Percentiles rank a stretch among this genome's conserved stretches.
These are phyloP conservation scores for Nyctanthes arbortristis DNA, from an alignment of 257 asterid genomes.

Conservation along the genomic window DNA sequence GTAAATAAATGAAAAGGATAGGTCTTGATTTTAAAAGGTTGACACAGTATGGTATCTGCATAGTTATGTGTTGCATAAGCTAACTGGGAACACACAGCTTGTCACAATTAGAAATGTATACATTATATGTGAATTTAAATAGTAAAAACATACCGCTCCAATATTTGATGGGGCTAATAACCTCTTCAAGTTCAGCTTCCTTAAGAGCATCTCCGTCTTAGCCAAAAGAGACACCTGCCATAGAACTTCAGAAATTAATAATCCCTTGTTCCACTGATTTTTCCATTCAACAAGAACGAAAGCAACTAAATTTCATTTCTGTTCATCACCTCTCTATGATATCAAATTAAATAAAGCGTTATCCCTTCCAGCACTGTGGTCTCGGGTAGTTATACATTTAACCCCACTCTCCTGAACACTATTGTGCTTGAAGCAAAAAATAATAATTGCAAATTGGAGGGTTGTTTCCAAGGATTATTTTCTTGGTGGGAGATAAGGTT, in stretches of 20 bases:
- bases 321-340: neutral
- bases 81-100: neutral
- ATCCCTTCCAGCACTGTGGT: neutral
- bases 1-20: too few relatives aligned
- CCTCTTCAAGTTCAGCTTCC: conserved; percentile 66
- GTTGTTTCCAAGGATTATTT: neutral
- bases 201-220: conserved; percentile 33
- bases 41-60: neutral
- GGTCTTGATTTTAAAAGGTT: neutral
- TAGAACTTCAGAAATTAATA: conserved; percentile 22
- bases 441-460: neutral
- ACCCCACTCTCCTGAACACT: neutral
- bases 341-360: neutral
- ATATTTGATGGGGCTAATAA: conserved; percentile 74
- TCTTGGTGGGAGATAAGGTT: neutral
- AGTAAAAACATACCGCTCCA: conserved; percentile 63
- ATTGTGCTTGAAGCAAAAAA: neutral
- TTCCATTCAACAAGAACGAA: too few relatives aligned
- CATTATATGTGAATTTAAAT: conserved; percentile 9
- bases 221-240: conserved; percentile 44
- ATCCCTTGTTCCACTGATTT: too few relatives aligned
- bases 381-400: neutral
- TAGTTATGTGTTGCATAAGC: neutral
- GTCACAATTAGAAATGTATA: neutral
- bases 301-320: too few relatives aligned